Evolutionary conservation across 306 rosid species (phyloP).

Genomic region (Cicer chorassanicum): DNA sequence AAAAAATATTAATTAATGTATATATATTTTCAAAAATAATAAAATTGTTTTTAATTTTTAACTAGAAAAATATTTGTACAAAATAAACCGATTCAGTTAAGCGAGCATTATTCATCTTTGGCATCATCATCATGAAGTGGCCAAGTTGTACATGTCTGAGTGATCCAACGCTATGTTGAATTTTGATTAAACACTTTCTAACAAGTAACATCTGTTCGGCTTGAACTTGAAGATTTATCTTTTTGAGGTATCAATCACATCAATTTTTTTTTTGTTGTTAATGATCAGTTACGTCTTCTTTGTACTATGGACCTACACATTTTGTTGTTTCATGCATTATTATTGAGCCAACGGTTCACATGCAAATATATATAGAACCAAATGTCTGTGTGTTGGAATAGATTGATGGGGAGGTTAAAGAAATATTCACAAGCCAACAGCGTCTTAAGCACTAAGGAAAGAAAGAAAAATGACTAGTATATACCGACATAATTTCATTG

Average conservation of each 20-base stretch:
- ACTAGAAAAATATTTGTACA: too few relatives aligned
- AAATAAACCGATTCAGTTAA: too few relatives aligned
- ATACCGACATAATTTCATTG: neutral
- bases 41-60: too few relatives aligned
- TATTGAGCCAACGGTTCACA: conserved; percentile 9
- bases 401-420: neutral
- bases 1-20: too few relatives aligned
- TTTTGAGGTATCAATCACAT: conserved; percentile 46
- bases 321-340: conserved; percentile 40
- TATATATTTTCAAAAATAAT: too few relatives aligned
- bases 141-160: neutral
- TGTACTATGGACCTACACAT: conserved; percentile 29
- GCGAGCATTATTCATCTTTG: neutral
- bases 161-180: neutral
- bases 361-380: neutral
- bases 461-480: neutral
- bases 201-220: conserved; percentile 2
- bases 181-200: neutral
- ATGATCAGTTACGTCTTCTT: neutral
- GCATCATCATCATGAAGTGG: neutral
- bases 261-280: neutral
- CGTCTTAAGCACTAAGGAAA: conserved; percentile 36
- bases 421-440: neutral
- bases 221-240: conserved; percentile 71
- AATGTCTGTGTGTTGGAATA: conserved; percentile 5